Evolutionary conservation across 129 eudicot species (phyloP), one percentile per base, ranked within the genome.

Genomic region (Tanacetum coccineum): DNA sequence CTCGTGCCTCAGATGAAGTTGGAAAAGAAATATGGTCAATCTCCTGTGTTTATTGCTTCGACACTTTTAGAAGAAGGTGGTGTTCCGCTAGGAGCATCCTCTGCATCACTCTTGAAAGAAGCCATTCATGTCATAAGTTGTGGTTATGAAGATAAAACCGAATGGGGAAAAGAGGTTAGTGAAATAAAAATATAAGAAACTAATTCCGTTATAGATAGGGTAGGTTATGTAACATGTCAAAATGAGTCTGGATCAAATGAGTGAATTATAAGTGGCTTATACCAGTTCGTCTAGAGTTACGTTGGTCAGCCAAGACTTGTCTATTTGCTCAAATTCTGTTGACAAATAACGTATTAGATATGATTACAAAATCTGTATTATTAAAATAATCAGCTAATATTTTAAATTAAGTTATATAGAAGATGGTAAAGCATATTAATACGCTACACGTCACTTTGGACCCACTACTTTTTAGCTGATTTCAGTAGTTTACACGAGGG

Each of bases 111-210:
- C 6, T 61, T 85, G 59, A 73, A 78, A 65, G 96, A 88, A 79
- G 81, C 96, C 62, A 79, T 85, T 55, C 96, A 88, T 76, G 92
- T 88, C 22, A 88, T 88, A 66, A 82, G 87, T 67, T 88, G 96
- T 53, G 89, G 92, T 50, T 88, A 80, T 45, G 92, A 88, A 81
- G 92, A 85, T 71, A 88, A 88, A 75, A 85, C 96, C 2, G 96
- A 80, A 79, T 88, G 96, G 96, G 96, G 92, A 67, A 85, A 85
- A 68, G 96, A 88, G 86, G 95, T 87, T 50, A 67, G 70, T 50
- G 21, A 59, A 8, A 67, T n/a, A 3, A 7, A 50, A 20, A 20
- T 66, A 9, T 21, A 20, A 13, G 3, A 6, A 5, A 3, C 42
- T 15, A 9, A 14, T 63, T 52, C 52, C 4, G 3, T 66, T 68